Conservation (phyloP, 495 filamentous ascomycete species). For the Penicillium taxi region DNA sequence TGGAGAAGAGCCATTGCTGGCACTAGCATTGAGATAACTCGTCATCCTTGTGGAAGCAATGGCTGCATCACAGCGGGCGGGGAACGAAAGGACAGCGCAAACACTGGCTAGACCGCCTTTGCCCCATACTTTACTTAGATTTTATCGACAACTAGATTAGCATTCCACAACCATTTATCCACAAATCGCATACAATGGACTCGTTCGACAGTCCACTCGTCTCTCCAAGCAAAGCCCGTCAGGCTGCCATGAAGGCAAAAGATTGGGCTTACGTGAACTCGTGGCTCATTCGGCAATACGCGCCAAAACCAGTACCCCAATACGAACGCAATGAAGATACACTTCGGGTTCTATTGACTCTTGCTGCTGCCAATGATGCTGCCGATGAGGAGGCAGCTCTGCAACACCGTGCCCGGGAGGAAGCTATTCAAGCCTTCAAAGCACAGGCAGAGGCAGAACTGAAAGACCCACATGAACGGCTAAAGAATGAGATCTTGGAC, state of each 20-base stretch:
- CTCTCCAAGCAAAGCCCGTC: constrained; percentile 42
- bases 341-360: constrained; percentile 62
- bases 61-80: constrained; percentile 6
- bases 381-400: constrained; percentile 68
- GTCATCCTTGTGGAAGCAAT: constrained; percentile 26
- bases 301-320: constrained; percentile 49
- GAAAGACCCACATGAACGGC: constrained; percentile 22
- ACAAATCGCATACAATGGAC: constrained; percentile 6
- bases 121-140: constrained; percentile 9
- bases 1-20: constrained; percentile 24
- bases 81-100: constrained; percentile 16
- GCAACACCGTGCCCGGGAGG: constrained; percentile 37
- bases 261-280: constrained; percentile 83
- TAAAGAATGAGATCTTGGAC: constrained; percentile 32
- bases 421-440: constrained; percentile 30
- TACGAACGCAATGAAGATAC: constrained; percentile 87
- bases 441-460: constrained; percentile 21
- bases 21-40: constrained; percentile 32
- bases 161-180: neutral
- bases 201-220: constrained; percentile 33
- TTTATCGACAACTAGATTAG: neutral
- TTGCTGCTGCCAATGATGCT: constrained; percentile 69
- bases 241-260: constrained; percentile 51
- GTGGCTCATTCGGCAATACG: constrained; percentile 68
- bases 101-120: constrained; percentile 18